phyloP scores from a whole-genome alignment of 108 stramenopile species.

The Nitzschia sp. region DNA sequence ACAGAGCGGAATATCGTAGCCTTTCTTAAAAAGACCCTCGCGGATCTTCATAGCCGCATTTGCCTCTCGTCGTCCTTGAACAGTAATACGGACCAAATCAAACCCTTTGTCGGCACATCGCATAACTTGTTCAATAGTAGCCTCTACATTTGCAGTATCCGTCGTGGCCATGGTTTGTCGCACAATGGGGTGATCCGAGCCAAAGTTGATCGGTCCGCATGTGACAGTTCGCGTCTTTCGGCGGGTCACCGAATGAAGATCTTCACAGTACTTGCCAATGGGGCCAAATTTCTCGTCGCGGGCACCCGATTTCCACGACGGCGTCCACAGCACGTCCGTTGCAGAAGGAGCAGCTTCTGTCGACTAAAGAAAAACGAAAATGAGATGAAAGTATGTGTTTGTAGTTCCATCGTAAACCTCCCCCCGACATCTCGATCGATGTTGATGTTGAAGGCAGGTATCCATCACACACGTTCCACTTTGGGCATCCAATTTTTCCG shows the following conservation, averaged over 20 bases:
- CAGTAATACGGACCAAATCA: slow-evolving; percentile 94
- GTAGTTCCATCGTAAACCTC: not conserved
- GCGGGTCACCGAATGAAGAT: slow-evolving; percentile 66
- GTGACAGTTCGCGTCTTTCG: slow-evolving; percentile 85
- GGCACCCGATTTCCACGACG: slow-evolving; percentile 82
- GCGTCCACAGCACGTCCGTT: slow-evolving; percentile 85
- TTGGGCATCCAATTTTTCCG: not conserved
- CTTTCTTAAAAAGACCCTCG: slow-evolving; percentile 88
- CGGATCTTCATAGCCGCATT: slow-evolving; percentile 85
- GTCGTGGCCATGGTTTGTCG: slow-evolving; percentile 98
- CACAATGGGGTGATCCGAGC: slow-evolving; percentile 95
- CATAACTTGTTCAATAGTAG: slow-evolving; percentile 94
- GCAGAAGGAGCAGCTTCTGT: slow-evolving; percentile 24
- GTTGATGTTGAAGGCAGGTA: slow-evolving; percentile 1
- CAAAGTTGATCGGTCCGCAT: slow-evolving; percentile 92
- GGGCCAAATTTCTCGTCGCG: slow-evolving; percentile 77
- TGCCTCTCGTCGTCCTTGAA: slow-evolving; percentile 93
- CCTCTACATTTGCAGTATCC: slow-evolving; percentile 92
- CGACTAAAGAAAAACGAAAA: slow-evolving; percentile 4
- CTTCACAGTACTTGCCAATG: slow-evolving; percentile 83
- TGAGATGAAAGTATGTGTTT: not conserved
- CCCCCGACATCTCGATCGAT: too few species aligned
- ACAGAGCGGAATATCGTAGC: slow-evolving; percentile 93
- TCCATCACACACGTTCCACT: not conserved
- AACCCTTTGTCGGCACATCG: slow-evolving; percentile 93